Evolutionary conservation across 176 grass and related monocot genomes (phyloP), one percentile per base, ranked within the genome.

Genomic region (Eleusine indica): DNA sequence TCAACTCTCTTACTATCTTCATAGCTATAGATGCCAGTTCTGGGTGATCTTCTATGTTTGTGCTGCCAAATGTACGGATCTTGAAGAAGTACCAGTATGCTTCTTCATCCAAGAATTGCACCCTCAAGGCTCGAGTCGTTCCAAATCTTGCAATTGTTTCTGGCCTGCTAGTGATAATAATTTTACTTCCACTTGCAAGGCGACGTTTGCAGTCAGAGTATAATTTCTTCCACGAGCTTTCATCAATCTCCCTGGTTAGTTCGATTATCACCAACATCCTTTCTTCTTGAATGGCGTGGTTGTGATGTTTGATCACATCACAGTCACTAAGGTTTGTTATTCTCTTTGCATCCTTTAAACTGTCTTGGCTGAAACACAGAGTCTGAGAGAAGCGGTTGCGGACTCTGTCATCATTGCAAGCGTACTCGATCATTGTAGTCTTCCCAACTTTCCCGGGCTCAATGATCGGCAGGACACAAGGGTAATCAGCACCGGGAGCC

Each of bases 31-130:
- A 29, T 7, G 11, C 79, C 22, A 83, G 3, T 69, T 75, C 67
- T 3, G 42, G 43, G 12, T 60, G 32, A 0, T 81, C 84, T 8
- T 41, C 54, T 0, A 5, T 9, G 0, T 74, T 78, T 11, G 46
- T 52, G 46, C 68, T 75, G 0, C 84, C 75, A 9, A 81, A 87
- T 0, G 84, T 73, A 54, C 71, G 77, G 17, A 66, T 52, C 56
- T 66, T 66, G 40, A 87, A 85, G 61, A 79, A 87, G 3, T 69
- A 87, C 66, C 73, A 60, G 14, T 87, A 80, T 7, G 2, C 21
- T 9, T 87, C 77, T 29, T 53, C 5, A 0, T 29, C 3, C 3
- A 87, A 66, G 22, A 21, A 17, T 1, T 44, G 2, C 1, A 87
- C 4, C 1, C 16, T 35, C 40, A 87, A 14, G 0, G 69, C 9